Percentiles rank a stretch among this genome's conserved stretches.
Conservation (phyloP, 2,329 filamentous ascomycete genomes). For the Pezicula rhizophila region DNA sequence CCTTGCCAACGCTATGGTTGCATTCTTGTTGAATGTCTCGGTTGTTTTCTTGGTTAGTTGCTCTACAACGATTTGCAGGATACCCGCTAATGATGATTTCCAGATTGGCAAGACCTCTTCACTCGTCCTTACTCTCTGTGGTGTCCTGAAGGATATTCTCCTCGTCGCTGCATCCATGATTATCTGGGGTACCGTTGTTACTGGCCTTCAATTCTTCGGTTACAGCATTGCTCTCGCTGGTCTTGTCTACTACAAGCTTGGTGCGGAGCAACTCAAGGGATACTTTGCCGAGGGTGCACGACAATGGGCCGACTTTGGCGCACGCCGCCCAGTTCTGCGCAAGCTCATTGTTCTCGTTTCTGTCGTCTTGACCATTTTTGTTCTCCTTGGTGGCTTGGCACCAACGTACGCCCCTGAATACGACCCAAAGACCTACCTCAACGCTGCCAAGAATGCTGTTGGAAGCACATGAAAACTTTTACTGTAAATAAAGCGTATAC, state of each 20-base stretch:
- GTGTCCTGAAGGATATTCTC: constrained; percentile 83
- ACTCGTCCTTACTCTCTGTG: constrained; percentile 78
- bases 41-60: constrained; percentile 74
- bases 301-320: constrained; percentile 82
- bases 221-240: constrained; percentile 75
- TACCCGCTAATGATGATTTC: neutral
- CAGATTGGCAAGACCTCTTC: constrained; percentile 86
- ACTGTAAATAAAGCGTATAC: neutral
- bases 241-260: constrained; percentile 83
- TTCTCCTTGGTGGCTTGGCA: constrained; percentile 63
- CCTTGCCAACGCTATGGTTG: constrained; percentile 69
- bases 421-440: constrained; percentile 34
- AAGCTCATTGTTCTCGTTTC: constrained; percentile 67
- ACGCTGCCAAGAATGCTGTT: constrained; percentile 23
- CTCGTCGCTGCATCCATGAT: constrained; percentile 74
- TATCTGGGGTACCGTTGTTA: constrained; percentile 73
- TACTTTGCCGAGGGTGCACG: constrained; percentile 67
- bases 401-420: constrained; percentile 53
- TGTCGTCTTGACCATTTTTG: constrained; percentile 58
- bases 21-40: constrained; percentile 77
- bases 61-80: neutral
- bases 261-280: constrained; percentile 75
- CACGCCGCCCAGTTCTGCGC: constrained; percentile 68
- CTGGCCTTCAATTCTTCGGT: constrained; percentile 72
- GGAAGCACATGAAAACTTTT: constrained; percentile 2